phyloP scores from a whole-genome alignment of 345 rosid genomes.

The Erysimum cheiranthoides region DNA sequence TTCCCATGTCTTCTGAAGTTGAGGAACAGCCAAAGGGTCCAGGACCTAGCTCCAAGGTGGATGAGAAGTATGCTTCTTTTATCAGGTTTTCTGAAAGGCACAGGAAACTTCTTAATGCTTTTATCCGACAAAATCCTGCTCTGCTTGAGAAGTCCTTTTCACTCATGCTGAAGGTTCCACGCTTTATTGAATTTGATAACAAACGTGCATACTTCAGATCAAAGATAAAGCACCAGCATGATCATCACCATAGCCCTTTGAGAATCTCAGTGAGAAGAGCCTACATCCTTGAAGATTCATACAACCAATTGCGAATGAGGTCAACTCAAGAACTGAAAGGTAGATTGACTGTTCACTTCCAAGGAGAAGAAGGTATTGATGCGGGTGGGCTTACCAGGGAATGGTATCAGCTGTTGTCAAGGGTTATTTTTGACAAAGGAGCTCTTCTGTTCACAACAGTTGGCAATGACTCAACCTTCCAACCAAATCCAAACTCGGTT shows the following conservation, averaged over 20 bases:
- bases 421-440: slow-evolving; percentile 96
- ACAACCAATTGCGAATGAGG: slow-evolving; percentile 91
- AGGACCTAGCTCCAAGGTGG: slow-evolving; percentile 61
- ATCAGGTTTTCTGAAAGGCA: slow-evolving; percentile 94
- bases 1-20: slow-evolving; percentile 58
- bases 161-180: slow-evolving; percentile 95
- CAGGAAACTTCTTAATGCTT: slow-evolving; percentile 88
- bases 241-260: slow-evolving; percentile 87
- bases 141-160: slow-evolving; percentile 95
- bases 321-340: slow-evolving; percentile 88
- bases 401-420: slow-evolving; percentile 96
- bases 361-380: slow-evolving; percentile 99
- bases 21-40: slow-evolving; percentile 69
- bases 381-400: slow-evolving; percentile 99
- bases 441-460: slow-evolving; percentile 95
- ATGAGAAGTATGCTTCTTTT: slow-evolving; percentile 81
- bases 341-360: slow-evolving; percentile 90
- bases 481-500: slow-evolving; percentile 97
- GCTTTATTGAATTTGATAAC: slow-evolving; percentile 95
- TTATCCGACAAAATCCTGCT: slow-evolving; percentile 91
- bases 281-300: slow-evolving; percentile 96
- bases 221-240: slow-evolving; percentile 92
- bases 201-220: slow-evolving; percentile 92
- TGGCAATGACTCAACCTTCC: slow-evolving; percentile 97
- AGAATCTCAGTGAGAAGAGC: slow-evolving; percentile 96